Base-by-base conservation (phyloP, 1,284 basidiomycete genomes). In the Leccinum fuscescens region DNA sequence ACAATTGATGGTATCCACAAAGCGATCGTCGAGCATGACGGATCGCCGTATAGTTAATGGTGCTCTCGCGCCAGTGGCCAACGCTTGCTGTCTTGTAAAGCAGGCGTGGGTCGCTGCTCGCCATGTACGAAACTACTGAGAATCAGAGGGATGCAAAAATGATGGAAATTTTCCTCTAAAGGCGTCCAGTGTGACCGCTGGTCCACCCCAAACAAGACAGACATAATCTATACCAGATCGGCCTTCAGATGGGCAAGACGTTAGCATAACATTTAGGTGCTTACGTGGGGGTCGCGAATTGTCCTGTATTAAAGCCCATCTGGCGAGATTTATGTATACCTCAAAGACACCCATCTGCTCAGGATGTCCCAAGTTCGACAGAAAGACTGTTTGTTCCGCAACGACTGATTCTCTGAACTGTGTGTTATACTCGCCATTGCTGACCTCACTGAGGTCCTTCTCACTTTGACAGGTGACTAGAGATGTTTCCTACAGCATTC, bases 1-100 rank as follows among this genome's bases (percentile, higher is more conserved):
- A 70, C 76, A 79, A 52, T 64, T 35, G 56, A 77, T 67, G 31
- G 66, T 62, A 37, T 67, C 64, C 33, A 70, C 64, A 17, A 65
- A 62, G 42, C 11, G 42, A 20, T 12, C 42, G 17, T 44, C 42
- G 11, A 44, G 42, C 17, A 44, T 44, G 17, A 44, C 11, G 17
- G 42, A 44, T 44, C 11, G 3, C 17, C 17, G 42, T 5, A 20
- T 20, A 12, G 6, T 20, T 12, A 44, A 44, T 11, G 6, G 8
- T 49, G 48, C 57, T 42, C 35, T 9, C 37, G 46, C 39, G 15
- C 55, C 31, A 14, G 50, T 42, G 50, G 57, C 17, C 14, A 51
- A 58, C 14, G 44, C 48, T 58, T 54, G 56, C 11, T 57, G 50
- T 9, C 44, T 39, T 29, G 51, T 17, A 42, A 49, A 48, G 46